Conservation (phyloP, 202 grass and related monocot genomes). For the Panicum virgatum region DNA sequence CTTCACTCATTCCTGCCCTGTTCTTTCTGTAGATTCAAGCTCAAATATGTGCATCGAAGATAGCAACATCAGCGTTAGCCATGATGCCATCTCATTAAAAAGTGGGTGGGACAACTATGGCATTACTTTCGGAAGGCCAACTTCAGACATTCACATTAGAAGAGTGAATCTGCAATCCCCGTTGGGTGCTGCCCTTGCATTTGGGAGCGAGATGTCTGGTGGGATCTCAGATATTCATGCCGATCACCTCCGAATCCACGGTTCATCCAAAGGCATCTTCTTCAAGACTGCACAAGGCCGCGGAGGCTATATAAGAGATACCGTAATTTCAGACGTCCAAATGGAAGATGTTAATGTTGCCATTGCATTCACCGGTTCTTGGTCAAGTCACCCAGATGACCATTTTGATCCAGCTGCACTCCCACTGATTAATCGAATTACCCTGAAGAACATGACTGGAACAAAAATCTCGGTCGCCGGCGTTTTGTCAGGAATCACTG, state of each 20-base stretch:
- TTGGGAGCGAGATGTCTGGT: constrained; percentile 94
- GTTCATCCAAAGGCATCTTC: constrained; percentile 64
- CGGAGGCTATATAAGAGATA: constrained; percentile 72
- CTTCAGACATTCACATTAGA: constrained; percentile 59
- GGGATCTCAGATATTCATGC: constrained; percentile 66
- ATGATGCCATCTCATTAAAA: constrained; percentile 84
- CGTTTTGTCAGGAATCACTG: constrained; percentile 66
- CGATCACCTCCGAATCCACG: constrained; percentile 49
- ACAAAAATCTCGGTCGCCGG: constrained; percentile 63
- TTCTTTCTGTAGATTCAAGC: constrained; percentile 73
- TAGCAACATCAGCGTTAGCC: constrained; percentile 55
- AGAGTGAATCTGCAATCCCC: constrained; percentile 65
- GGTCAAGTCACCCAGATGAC: constrained; percentile 59
- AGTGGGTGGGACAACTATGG: constrained; percentile 88
- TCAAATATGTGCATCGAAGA: constrained; percentile 73
- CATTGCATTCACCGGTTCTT: constrained; percentile 66
- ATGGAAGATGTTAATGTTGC: constrained; percentile 67
- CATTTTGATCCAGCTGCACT: constrained; percentile 61
- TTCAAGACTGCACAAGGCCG: constrained; percentile 76
- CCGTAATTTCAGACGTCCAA: constrained; percentile 58
- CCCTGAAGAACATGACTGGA: constrained; percentile 66
- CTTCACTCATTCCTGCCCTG: neutral
- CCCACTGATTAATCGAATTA: constrained; percentile 60
- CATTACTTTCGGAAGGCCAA: constrained; percentile 61
- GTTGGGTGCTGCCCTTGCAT: constrained; percentile 68